Evolutionary conservation across 129 eudicot species (phyloP).

Genomic region (Flaveria robusta): DNA sequence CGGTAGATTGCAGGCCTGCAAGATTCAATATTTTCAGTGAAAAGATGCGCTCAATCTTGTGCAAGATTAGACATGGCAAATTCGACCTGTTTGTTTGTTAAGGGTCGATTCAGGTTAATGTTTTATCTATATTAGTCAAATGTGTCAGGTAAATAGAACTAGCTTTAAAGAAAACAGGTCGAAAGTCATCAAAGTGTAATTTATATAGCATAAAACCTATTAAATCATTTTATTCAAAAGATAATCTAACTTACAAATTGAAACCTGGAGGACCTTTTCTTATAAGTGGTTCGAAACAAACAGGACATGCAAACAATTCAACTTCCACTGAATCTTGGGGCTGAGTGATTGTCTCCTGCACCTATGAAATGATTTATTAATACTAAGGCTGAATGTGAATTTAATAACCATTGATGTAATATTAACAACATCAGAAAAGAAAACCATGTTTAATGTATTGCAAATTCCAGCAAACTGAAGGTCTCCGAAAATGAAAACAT

Average conservation of each 20-base stretch:
- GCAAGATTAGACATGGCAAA: background rate
- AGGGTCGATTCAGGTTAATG: background rate
- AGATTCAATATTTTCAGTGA: conserved; percentile 20
- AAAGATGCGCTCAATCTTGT: background rate
- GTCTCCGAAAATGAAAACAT: no score
- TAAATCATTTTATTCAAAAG: background rate
- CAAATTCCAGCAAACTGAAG: background rate
- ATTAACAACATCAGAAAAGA: background rate
- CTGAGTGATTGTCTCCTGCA: conserved; percentile 53
- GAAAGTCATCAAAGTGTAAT: background rate
- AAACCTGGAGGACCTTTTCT: conserved; percentile 94
- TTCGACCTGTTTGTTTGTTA: background rate
- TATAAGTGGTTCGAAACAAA: conserved; percentile 85
- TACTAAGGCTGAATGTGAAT: background rate
- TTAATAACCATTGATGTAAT: background rate
- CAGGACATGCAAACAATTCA: conserved; percentile 84
- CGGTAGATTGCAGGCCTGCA: conserved; percentile 87
- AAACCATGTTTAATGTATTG: background rate
- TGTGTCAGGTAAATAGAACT: background rate
- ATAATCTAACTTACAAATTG: conserved; percentile 70
- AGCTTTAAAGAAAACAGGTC: background rate
- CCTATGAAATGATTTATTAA: background rate
- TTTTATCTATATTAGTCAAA: background rate
- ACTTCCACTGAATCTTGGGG: conserved; percentile 37
- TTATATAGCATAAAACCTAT: background rate